Evolutionary conservation across 139 green algal genomes (phyloP).

Genomic region (Coelastrella sp.): DNA sequence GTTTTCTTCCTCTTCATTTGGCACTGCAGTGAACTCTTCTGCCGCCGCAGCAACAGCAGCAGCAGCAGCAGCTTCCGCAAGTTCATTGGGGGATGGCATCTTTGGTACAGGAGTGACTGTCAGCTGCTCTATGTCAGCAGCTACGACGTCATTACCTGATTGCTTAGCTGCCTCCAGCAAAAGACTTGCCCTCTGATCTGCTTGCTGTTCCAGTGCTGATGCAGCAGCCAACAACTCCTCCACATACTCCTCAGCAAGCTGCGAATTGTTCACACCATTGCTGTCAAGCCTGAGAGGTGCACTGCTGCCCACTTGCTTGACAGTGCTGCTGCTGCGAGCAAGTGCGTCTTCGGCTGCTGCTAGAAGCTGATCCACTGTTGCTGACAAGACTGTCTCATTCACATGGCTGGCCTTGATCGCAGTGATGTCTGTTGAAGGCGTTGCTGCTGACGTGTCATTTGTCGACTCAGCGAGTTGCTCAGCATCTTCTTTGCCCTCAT

Average conservation of each 20-base stretch:
- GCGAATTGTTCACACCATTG: conserved; percentile 11
- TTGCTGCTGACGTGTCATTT: too few species aligned
- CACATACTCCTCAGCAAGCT: conserved; percentile 32
- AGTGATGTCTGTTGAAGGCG: background rate
- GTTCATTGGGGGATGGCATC: background rate
- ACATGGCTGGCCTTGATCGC: conserved; percentile 40
- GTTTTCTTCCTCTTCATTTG: too few species aligned
- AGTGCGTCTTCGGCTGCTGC: conserved; percentile 38
- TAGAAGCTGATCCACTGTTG: conserved; percentile 46
- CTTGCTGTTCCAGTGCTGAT: conserved; percentile 36
- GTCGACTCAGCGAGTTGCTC: too few species aligned
- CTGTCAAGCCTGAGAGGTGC: background rate
- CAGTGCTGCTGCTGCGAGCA: conserved; percentile 4
- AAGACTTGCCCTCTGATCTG: conserved; percentile 7
- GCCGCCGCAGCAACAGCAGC: conserved; percentile 1
- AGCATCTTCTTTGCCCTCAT: background rate
- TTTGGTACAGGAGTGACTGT: background rate
- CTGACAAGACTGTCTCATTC: conserved; percentile 44
- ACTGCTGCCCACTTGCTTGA: background rate
- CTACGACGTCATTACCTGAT: background rate
- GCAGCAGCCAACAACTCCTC: conserved; percentile 41
- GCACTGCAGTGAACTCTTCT: background rate
- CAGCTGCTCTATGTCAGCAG: conserved; percentile 16
- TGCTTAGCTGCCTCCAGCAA: conserved; percentile 35
- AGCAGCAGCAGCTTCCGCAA: conserved; percentile 22